phyloP scores from a whole-genome alignment of 176 grass and related monocot genomes.

The Raddia distichophylla region DNA sequence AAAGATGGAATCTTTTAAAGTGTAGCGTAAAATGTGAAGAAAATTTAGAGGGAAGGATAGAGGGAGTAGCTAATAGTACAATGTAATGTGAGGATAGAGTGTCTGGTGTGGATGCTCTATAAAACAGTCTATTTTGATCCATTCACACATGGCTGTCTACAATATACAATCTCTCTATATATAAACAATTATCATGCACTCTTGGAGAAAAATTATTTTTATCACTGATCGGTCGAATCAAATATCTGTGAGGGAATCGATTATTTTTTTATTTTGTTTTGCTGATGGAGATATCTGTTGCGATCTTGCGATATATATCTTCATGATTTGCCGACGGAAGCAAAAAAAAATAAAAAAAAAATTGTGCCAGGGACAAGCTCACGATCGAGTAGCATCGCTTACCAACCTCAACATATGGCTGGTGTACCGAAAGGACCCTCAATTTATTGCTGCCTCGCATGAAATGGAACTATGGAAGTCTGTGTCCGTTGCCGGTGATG shows the following conservation, averaged over 20 bases:
- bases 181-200: too few species aligned
- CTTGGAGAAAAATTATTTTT: neutral
- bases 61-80: too few species aligned
- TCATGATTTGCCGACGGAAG: neutral
- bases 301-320: neutral
- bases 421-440: too few species aligned
- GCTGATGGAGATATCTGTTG: neutral
- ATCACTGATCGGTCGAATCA: neutral
- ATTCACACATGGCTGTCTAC: neutral
- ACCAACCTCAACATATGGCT: neutral
- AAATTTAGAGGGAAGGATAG: too few species aligned
- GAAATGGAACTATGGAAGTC: conserved; percentile 15
- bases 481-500: neutral
- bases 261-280: neutral
- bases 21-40: too few species aligned
- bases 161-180: too few species aligned
- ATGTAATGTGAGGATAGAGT: too few species aligned
- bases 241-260: neutral
- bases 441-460: neutral
- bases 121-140: neutral
- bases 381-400: neutral
- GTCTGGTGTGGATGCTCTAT: too few species aligned
- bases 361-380: neutral
- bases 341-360: too few species aligned
- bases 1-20: too few species aligned